Evolutionary conservation across 805 yeast species (phyloP), one percentile per base, ranked within the genome.

Genomic region (Cyberlindnera americana): DNA sequence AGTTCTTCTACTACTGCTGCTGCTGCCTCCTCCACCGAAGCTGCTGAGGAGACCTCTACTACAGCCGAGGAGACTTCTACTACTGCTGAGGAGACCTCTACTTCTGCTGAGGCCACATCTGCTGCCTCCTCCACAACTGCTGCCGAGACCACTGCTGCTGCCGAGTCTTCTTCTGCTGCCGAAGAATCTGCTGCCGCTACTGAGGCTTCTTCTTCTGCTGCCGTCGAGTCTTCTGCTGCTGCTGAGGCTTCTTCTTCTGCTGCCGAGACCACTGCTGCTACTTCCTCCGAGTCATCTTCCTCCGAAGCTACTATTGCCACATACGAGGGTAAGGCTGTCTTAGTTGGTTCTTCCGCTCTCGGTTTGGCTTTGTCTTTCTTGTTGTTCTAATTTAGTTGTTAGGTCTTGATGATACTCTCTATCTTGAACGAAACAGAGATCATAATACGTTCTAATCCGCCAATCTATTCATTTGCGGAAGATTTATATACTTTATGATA

Each of bases 321-420:
- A 21, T 41, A 37, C 32, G 52, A 44, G 40, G 57, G 50, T 41
- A 49, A 50, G 41, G 54, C 52, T 29, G 49, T 36, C 28, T 38
- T 50, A 24, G 31, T 42, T 25, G 48, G 46, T 39, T 30, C 32
- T 46, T 8, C 34, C 34, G 15, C 42, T 37, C 38, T 49, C 26
- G 54, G 52, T 38, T 34, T 51, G 35, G 51, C 44, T 32, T 29
- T 50, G 14, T 38, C 43, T 22, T 45, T 52, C 45, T 46, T 48
- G 33, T 28, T 49, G 26, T 47, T 42, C 46, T 42, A 29, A 41
- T n/a, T n/a, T n/a, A n/a, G n/a, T n/a, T n/a, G n/a, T n/a, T n/a
- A n/a, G n/a, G n/a, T n/a, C n/a, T n/a, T n/a, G n/a, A n/a, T n/a
- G n/a, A n/a, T n/a, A n/a, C n/a, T n/a, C n/a, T n/a, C n/a, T n/a